phyloP scores from a whole-genome alignment of 2,329 filamentous ascomycete species.

The Epicoccum sorghinum region DNA sequence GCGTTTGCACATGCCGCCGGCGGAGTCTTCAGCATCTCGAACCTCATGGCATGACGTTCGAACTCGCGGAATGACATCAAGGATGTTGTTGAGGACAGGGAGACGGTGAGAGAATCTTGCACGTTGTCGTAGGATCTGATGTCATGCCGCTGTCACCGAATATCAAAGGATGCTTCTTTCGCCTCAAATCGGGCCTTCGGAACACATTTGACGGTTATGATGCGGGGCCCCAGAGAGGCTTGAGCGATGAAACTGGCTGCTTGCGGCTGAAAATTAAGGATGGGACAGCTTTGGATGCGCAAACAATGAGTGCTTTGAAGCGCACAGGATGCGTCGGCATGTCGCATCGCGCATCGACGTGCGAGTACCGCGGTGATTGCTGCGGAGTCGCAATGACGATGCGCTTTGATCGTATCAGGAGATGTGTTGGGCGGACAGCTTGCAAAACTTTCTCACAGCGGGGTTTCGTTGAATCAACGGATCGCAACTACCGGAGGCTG shows the following conservation, averaged over 20 bases:
- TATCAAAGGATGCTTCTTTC: slow-evolving; percentile 8
- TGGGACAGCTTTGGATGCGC: slow-evolving; percentile 16
- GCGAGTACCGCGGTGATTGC: slow-evolving; percentile 8
- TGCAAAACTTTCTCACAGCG: slow-evolving; percentile 22
- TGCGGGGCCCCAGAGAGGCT: slow-evolving; percentile 37
- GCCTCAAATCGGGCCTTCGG: slow-evolving; percentile 26
- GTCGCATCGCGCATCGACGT: slow-evolving; percentile 8
- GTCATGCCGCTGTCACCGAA: slow-evolving; percentile 22
- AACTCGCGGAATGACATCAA: slow-evolving; percentile 11
- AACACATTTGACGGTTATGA: slow-evolving; percentile 16
- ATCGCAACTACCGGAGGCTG: slow-evolving; percentile 10
- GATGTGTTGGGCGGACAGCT: slow-evolving; percentile 18
- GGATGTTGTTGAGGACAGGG: neutral
- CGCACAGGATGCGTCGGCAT: slow-evolving; percentile 19
- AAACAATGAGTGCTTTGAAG: slow-evolving; percentile 7
- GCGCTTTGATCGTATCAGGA: slow-evolving; percentile 13
- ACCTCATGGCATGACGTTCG: slow-evolving; percentile 4
- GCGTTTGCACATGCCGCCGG: neutral
- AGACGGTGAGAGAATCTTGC: neutral
- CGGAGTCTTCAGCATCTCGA: slow-evolving; percentile 4
- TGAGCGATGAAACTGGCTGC: slow-evolving; percentile 15
- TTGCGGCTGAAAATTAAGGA: slow-evolving; percentile 12
- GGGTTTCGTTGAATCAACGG: slow-evolving; percentile 18
- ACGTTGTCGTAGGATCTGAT: slow-evolving; percentile 7
- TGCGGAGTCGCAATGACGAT: slow-evolving; percentile 12